Conservation (phyloP, 176 grass and related monocot species). For the Elymus sibiricus region DNA sequence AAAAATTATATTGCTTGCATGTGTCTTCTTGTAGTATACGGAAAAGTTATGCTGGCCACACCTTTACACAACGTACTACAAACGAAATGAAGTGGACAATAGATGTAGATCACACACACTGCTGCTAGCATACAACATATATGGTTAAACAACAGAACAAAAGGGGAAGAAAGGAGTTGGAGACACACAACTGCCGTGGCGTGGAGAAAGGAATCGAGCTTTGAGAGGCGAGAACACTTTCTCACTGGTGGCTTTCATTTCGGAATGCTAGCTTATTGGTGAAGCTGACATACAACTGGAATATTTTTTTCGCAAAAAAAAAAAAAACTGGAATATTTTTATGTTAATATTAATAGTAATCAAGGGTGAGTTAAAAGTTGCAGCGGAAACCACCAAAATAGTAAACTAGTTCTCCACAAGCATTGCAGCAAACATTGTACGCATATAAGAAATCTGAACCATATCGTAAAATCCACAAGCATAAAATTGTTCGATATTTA, state of each 20-base stretch:
- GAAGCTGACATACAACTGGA: neutral
- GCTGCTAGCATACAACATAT: slow-evolving; percentile 16
- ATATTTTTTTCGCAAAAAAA: no score
- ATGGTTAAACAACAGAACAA: neutral
- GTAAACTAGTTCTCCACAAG: no score
- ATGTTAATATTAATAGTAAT: neutral
- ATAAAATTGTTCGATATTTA: no score
- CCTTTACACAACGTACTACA: slow-evolving; percentile 9
- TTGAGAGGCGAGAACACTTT: slow-evolving; percentile 37
- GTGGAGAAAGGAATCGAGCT: slow-evolving; percentile 39
- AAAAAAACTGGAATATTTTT: neutral
- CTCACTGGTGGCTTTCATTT: slow-evolving; percentile 6
- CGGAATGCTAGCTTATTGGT: neutral
- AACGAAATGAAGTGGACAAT: slow-evolving; percentile 17
- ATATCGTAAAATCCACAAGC: no score
- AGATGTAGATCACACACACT: neutral
- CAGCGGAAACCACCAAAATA: no score
- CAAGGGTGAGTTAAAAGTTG: no score
- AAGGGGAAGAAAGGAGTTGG: neutral
- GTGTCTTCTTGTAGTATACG: neutral
- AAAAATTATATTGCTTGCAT: neutral
- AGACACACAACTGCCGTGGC: neutral
- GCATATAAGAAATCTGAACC: no score
- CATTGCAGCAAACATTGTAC: no score
- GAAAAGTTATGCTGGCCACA: neutral